A percentile compares a stretch with the other conserved stretches of the same genome.
phyloP scores from a whole-genome alignment of 495 filamentous ascomycete species.

The Pseudoneurospora amorphoporcata region DNA sequence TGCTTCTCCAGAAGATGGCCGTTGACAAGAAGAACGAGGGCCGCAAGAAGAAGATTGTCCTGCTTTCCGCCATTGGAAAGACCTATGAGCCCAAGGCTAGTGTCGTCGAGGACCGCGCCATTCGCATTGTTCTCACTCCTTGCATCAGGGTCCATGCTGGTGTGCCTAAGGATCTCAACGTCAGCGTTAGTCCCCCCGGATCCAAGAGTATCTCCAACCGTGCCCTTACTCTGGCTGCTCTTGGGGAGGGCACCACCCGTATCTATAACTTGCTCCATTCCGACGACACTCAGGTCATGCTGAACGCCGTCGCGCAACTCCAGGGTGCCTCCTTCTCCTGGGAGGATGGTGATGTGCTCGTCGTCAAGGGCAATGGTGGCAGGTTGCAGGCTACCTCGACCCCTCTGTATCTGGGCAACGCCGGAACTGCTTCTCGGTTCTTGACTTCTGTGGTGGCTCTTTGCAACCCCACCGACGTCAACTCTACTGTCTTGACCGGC shows the following conservation, averaged over 20 bases:
- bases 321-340: constrained; percentile 87
- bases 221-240: constrained; percentile 82
- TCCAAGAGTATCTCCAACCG: constrained; percentile 98
- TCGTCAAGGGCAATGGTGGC: constrained; percentile 85
- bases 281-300: constrained; percentile 94
- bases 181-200: constrained; percentile 78
- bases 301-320: constrained; percentile 72
- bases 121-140: constrained; percentile 75
- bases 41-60: constrained; percentile 90
- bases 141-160: constrained; percentile 63
- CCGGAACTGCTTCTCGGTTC: constrained; percentile 92
- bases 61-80: constrained; percentile 81
- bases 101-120: constrained; percentile 76
- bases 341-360: constrained; percentile 86
- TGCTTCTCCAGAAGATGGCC: constrained; percentile 82
- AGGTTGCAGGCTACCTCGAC: constrained; percentile 63
- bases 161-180: constrained; percentile 49
- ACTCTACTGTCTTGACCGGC: constrained; percentile 75
- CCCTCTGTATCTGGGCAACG: constrained; percentile 89
- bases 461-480: constrained; percentile 50
- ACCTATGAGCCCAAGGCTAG: constrained; percentile 80
- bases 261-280: constrained; percentile 91
- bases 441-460: constrained; percentile 86
- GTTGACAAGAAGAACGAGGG: constrained; percentile 99
- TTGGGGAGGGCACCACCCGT: constrained; percentile 77